Percentiles rank a stretch among this genome's conserved stretches.
These are phyloP conservation scores for Metschnikowia baotianmanensis DNA, from an alignment of 805 yeast genomes.

Conservation along the genomic window DNA sequence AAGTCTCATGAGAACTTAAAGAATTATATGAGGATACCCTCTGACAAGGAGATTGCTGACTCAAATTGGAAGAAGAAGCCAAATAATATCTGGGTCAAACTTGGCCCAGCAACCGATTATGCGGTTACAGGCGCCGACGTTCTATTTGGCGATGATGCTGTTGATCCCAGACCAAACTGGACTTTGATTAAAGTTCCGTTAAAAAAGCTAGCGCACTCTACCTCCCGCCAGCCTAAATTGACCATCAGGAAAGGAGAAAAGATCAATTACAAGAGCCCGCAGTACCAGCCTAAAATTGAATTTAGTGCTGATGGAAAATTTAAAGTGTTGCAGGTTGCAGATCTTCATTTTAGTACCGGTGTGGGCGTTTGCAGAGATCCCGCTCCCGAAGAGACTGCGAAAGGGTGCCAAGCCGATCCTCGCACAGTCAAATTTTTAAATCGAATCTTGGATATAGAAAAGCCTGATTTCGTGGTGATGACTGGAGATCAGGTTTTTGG, in stretches of 20 bases:
- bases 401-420: slow-evolving; percentile 74
- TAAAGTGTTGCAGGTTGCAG: slow-evolving; percentile 87
- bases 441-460: slow-evolving; percentile 64
- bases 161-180: slow-evolving; percentile 81
- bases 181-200: slow-evolving; percentile 29
- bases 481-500: slow-evolving; percentile 95
- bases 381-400: slow-evolving; percentile 47
- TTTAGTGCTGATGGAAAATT: slow-evolving; percentile 48
- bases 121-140: slow-evolving; percentile 62
- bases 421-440: slow-evolving; percentile 63
- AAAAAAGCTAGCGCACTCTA: slow-evolving; percentile 20
- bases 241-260: slow-evolving; percentile 37
- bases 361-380: slow-evolving; percentile 78
- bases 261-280: slow-evolving; percentile 25
- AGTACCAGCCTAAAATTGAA: slow-evolving; percentile 32
- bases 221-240: slow-evolving; percentile 25
- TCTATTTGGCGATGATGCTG: slow-evolving; percentile 68
- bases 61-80: slow-evolving; percentile 48
- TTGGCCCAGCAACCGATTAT: slow-evolving; percentile 38
- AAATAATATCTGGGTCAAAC: slow-evolving; percentile 60
- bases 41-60: slow-evolving; percentile 32
- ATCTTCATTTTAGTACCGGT: slow-evolving; percentile 86
- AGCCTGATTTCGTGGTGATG: slow-evolving; percentile 80
- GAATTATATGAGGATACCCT: slow-evolving; percentile 27
- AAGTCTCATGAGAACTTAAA: slow-evolving; percentile 22